These are phyloP conservation scores for Umbelopsis sp. DNA, from an alignment of 192 early-diverging fungal species.

Conservation along the genomic window DNA sequence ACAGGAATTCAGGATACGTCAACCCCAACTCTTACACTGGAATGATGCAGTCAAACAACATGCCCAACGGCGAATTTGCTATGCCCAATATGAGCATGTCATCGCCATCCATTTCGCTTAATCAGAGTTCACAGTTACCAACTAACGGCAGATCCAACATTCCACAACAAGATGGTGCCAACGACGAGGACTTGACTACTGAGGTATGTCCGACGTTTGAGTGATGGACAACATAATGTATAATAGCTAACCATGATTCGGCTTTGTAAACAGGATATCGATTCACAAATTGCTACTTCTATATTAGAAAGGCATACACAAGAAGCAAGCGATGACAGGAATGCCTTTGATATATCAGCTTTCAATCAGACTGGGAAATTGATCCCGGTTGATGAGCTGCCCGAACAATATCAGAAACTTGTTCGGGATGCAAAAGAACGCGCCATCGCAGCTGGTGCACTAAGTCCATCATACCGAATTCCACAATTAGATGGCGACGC, in stretches of 20 bases:
- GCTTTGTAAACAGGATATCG: slow-evolving; percentile 48
- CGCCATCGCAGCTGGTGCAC: slow-evolving; percentile 34
- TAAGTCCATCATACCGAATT: slow-evolving; percentile 25
- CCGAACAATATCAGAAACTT: slow-evolving; percentile 32
- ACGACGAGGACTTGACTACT: slow-evolving; percentile 36
- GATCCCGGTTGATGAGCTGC: slow-evolving; percentile 27
- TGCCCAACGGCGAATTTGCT: slow-evolving; percentile 11
- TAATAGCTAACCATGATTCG: neutral
- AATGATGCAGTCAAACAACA: neutral
- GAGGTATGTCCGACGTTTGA: slow-evolving; percentile 13
- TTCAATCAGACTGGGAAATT: slow-evolving; percentile 15
- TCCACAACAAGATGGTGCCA: slow-evolving; percentile 64
- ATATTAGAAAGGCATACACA: slow-evolving; percentile 45
- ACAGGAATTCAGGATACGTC: neutral
- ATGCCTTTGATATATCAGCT: slow-evolving; percentile 36
- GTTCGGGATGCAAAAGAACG: slow-evolving; percentile 30
- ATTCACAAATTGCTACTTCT: slow-evolving; percentile 56
- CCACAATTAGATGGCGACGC: slow-evolving; percentile 43
- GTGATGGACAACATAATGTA: neutral
- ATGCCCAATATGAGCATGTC: slow-evolving; percentile 14
- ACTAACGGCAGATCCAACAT: slow-evolving; percentile 37
- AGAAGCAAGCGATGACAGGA: slow-evolving; percentile 43
- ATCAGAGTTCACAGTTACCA: slow-evolving; percentile 28
- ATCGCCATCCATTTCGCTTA: neutral
- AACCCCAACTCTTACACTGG: slow-evolving; percentile 1